Base-by-base conservation (phyloP, 73 alveolate species). In the Effrenium voratum region DNA sequence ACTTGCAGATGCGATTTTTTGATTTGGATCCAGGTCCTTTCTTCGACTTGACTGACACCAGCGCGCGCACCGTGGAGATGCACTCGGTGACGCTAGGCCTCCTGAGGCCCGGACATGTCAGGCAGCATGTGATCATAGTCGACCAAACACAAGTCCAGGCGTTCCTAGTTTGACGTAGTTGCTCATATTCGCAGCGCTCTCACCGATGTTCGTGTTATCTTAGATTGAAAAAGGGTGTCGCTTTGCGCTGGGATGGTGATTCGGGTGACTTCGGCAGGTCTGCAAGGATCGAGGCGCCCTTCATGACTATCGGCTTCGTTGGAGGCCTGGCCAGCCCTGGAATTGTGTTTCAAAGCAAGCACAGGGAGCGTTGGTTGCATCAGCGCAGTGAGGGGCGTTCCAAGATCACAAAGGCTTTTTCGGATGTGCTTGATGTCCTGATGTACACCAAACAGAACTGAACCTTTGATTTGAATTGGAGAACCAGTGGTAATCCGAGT, bases 61-160 rank as follows among this genome's bases (percentile, higher is more conserved):
- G 77, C 30, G 97, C 97, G 26, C 97, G 97, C 44, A 90, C 76
- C 10, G 97, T 90, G 88, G 97, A 90, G 97, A 90, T 90, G 97
- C 97, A 90, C 87, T 90, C 97, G 88, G 88, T 90, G 76, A 90
- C 97, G 75, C 76, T 90, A 41, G 97, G 97, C 43, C n/a, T 90
- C 4, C 44, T 90, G 76, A 90, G 97, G 97, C 87, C 55, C 34
- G 38, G 2, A 30, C 66, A 38, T 66, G 79, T 1, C 46, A 26
- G 1, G 43, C 6, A 30, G 2, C 50, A 32, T 32, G 30, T 16
- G 85, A 24, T 3, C 85, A 13, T 50, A 30, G 5, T 72, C 10
- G 10, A 13, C 32, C 10, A 72, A 15, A 49, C n/a, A 13, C 34
- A 15, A n/a, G 6, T 12, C 63, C 63, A 52, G 26, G 8, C 63